Conservation (phyloP, 805 yeast species). For the Jamesozyma jinghongensis region DNA sequence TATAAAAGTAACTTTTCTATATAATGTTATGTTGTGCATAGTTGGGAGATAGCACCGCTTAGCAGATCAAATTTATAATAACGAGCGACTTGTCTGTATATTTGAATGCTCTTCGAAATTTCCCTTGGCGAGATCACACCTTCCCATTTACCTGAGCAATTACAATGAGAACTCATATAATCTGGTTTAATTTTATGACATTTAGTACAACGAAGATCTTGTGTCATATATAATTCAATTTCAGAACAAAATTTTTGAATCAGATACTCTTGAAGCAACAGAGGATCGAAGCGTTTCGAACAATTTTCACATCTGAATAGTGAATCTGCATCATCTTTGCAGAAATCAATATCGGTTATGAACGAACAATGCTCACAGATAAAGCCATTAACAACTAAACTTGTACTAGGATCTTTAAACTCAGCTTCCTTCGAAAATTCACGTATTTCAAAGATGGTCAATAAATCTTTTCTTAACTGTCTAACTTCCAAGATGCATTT, state of each 20-base stretch:
- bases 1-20: no score
- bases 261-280: conserved; percentile 69
- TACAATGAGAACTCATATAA: conserved; percentile 65
- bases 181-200: conserved; percentile 61
- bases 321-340: conserved; percentile 48
- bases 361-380: conserved; percentile 74
- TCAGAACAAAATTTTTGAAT: conserved; percentile 52
- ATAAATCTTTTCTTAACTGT: conserved; percentile 61
- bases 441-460: conserved; percentile 64
- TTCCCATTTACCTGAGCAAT: conserved; percentile 83
- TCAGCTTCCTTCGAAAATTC: conserved; percentile 74
- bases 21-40: conserved; percentile 1
- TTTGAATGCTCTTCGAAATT: conserved; percentile 37
- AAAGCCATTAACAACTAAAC: conserved; percentile 56
- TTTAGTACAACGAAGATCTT: conserved; percentile 73
- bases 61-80: conserved; percentile 54
- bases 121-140: conserved; percentile 42
- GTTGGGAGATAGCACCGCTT: conserved; percentile 5
- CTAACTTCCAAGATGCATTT: conserved; percentile 64
- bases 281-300: conserved; percentile 49
- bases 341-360: conserved; percentile 70
- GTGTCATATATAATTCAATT: conserved; percentile 56
- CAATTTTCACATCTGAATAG: conserved; percentile 62
- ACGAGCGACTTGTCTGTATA: conserved; percentile 51
- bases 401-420: conserved; percentile 66